These are phyloP conservation scores for Mycena venus DNA, from an alignment of 768 basidiomycete genomes.

Conservation along the genomic window DNA sequence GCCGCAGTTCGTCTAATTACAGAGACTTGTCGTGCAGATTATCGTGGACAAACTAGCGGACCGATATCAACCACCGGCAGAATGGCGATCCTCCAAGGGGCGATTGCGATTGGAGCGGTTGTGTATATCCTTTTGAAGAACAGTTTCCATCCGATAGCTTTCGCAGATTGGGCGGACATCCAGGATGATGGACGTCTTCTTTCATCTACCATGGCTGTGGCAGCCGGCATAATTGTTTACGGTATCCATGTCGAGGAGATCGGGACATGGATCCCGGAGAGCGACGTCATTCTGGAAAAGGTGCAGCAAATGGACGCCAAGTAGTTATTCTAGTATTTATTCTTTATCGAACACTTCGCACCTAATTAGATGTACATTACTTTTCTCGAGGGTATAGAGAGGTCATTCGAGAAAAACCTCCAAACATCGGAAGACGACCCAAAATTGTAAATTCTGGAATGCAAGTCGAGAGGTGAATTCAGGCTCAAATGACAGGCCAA, in stretches of 20 bases:
- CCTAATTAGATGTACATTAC: background rate
- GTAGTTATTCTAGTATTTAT: background rate
- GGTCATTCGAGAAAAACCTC: too few species aligned
- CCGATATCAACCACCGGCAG: slow-evolving; percentile 20
- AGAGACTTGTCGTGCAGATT: slow-evolving; percentile 35
- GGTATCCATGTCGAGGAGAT: slow-evolving; percentile 31
- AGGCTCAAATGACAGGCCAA: too few species aligned
- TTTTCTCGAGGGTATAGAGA: too few species aligned
- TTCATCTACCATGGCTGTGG: slow-evolving; percentile 9
- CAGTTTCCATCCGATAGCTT: background rate
- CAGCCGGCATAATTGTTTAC: slow-evolving; percentile 25
- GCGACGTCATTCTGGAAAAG: background rate
- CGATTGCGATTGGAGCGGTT: slow-evolving; percentile 1
- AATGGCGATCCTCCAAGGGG: slow-evolving; percentile 21
- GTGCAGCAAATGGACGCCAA: background rate
- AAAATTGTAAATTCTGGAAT: too few species aligned
- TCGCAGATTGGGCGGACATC: slow-evolving; percentile 6
- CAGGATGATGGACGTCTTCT: slow-evolving; percentile 10
- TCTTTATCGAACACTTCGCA: background rate
- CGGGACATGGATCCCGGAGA: slow-evolving; percentile 30
- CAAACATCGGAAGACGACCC: too few species aligned
- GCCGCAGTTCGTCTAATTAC: slow-evolving; percentile 29
- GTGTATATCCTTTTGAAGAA: background rate
- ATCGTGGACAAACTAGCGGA: slow-evolving; percentile 19
- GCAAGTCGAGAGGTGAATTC: too few species aligned